Base-by-base conservation (phyloP, 805 yeast species). In the Spencermartinsiella europaea region DNA sequence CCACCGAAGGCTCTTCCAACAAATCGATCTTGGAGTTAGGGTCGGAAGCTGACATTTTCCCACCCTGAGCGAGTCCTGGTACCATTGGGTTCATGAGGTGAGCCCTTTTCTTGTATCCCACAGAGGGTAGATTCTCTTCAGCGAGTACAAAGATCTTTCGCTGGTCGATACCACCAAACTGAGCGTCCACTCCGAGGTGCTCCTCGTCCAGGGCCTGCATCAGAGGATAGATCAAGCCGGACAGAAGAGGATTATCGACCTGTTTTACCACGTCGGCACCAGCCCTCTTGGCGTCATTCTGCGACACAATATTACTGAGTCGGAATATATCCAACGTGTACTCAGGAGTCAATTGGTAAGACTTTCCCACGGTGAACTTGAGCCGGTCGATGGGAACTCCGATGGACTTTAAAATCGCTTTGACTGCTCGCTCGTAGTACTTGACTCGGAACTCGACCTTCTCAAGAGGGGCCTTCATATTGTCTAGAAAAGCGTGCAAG, bases 221-320 rank as follows among this genome's bases (percentile, higher is more conserved):
- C 63, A 95, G 77, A 46, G 99, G 99, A 69, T 93, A 93, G 57
- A 93, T 88, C 65, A 93, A 78, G 5, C 99, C 99, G 35, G 91
- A 80, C 49, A 93, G 77, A 56, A 89, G 76, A 34, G 99, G 99
- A 68, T 90, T 90, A 33, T 87, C 81, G 40, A 90, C 97, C 72
- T 93, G 99, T 66, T 93, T 93, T 52, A 93, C 99, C 46, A 93
- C 99, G 68, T 93, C 99, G 8, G 99, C 98, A 66, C 99, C 99
- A 1, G 99, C 99, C 67, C 99, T 81, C 72, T 87, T 87, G 50
- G 98, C 96, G 64, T 90, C 98, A 64, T 91, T 90, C 70, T 87
- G 96, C 20, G 95, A 81, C 22, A 88, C 96, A 39, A 72, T 65
- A 66, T 91, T 93, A 40, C 95, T 76, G 62, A 93, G 67, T 66